These are phyloP conservation scores for Coemansia sp. DNA, from an alignment of 192 early-diverging fungal species.

Conservation along the genomic window DNA sequence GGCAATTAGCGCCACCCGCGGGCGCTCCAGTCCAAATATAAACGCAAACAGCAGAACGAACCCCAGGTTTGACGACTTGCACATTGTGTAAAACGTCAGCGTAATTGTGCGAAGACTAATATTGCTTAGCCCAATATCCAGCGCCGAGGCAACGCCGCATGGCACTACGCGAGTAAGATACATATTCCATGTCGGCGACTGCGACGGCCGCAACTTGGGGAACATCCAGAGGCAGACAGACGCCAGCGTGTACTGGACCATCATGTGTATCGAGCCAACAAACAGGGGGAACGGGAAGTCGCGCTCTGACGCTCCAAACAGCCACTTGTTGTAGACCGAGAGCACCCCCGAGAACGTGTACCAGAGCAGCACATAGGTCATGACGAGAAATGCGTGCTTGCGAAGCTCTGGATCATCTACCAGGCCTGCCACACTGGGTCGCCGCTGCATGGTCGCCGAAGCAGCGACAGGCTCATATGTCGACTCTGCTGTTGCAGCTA, in stretches of 20 bases:
- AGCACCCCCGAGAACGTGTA: slow-evolving; percentile 69
- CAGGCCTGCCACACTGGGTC: slow-evolving; percentile 9
- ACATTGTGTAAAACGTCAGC: slow-evolving; percentile 91
- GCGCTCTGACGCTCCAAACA: slow-evolving; percentile 77
- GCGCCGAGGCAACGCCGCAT: slow-evolving; percentile 80
- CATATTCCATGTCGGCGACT: slow-evolving; percentile 55
- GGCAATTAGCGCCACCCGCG: slow-evolving; percentile 64
- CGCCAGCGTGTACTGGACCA: slow-evolving; percentile 74
- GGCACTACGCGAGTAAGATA: slow-evolving; percentile 76
- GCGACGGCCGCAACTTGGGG: slow-evolving; percentile 62
- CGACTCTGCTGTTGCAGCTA: slow-evolving; percentile 5
- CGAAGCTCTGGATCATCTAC: slow-evolving; percentile 25
- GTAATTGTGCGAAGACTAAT: slow-evolving; percentile 82
- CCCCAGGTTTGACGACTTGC: slow-evolving; percentile 72
- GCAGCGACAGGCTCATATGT: slow-evolving; percentile 1
- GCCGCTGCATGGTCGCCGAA: background rate
- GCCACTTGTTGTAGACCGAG: slow-evolving; percentile 92
- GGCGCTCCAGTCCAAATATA: slow-evolving; percentile 78
- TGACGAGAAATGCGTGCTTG: slow-evolving; percentile 36
- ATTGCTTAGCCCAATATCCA: slow-evolving; percentile 92
- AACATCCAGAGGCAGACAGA: slow-evolving; percentile 56
- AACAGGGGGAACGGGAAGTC: slow-evolving; percentile 88
- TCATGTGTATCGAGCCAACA: slow-evolving; percentile 80
- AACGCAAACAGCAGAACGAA: slow-evolving; percentile 91
- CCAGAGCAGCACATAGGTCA: slow-evolving; percentile 55